Evolutionary conservation across 805 yeast genomes (phyloP).

Genomic region (Priceomyces melissophilus): DNA sequence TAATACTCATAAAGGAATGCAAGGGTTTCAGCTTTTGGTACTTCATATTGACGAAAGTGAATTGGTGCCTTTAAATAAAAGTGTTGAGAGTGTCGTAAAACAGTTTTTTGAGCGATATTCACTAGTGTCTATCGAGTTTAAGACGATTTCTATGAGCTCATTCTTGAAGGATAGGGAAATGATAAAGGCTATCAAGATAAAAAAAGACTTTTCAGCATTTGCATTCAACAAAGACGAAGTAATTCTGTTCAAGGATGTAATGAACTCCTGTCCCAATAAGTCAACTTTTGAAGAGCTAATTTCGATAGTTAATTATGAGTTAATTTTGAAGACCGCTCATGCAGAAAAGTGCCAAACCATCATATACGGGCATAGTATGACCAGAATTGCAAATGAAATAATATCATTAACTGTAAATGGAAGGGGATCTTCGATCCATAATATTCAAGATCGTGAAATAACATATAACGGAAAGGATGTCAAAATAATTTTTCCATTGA

Average conservation of each 20-base stretch:
- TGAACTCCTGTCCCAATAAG: constrained; percentile 44
- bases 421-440: constrained; percentile 67
- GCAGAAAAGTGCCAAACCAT: constrained; percentile 50
- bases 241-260: constrained; percentile 27
- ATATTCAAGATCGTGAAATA: constrained; percentile 43
- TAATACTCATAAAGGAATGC: constrained; percentile 55
- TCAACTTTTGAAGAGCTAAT: constrained; percentile 66
- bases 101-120: constrained; percentile 14
- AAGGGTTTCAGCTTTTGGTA: constrained; percentile 63
- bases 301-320: constrained; percentile 42
- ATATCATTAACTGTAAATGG: constrained; percentile 81
- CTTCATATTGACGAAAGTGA: constrained; percentile 44
- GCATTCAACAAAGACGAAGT: constrained; percentile 7
- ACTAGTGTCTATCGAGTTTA: constrained; percentile 30
- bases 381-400: constrained; percentile 76
- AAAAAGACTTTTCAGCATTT: constrained; percentile 23
- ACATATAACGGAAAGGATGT: constrained; percentile 27
- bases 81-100: constrained; percentile 14
- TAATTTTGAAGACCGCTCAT: constrained; percentile 47
- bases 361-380: constrained; percentile 76
- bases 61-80: constrained; percentile 13
- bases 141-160: constrained; percentile 39
- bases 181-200: constrained; percentile 29
- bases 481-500: constrained; percentile 62
- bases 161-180: constrained; percentile 30